Conservation (phyloP, 768 basidiomycete genomes). For the Suillus weaverae region DNA sequence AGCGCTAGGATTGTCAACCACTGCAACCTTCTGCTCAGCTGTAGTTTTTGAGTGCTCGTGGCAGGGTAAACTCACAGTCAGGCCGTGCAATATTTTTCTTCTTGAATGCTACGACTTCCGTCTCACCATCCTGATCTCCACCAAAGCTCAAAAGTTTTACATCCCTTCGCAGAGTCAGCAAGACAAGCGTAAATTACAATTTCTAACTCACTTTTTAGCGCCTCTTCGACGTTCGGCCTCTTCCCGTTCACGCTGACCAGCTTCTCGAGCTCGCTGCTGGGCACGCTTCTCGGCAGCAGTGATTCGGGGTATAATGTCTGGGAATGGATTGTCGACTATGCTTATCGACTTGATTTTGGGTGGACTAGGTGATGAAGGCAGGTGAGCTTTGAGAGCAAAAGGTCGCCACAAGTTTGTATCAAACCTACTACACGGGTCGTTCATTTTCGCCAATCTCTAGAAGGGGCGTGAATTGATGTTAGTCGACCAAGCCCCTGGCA, state of each 20-base stretch:
- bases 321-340: conserved; percentile 91
- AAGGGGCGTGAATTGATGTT: background rate
- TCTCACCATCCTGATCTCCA: conserved; percentile 62
- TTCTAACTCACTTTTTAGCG: conserved; percentile 77
- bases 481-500: background rate
- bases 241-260: conserved; percentile 75
- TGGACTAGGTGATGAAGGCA: conserved; percentile 50
- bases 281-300: conserved; percentile 89
- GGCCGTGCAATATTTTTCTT: conserved; percentile 85
- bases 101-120: conserved; percentile 53
- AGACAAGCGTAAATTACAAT: conserved; percentile 4
- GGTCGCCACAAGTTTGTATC: background rate
- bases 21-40: conserved; percentile 14
- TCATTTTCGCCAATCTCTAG: conserved; percentile 73
- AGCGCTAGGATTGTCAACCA: conserved; percentile 20
- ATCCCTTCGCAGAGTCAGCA: conserved; percentile 52
- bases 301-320: conserved; percentile 93
- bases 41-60: background rate
- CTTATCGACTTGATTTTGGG: conserved; percentile 86
- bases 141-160: conserved; percentile 89
- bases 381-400: conserved; percentile 7
- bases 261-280: conserved; percentile 80
- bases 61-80: conserved; percentile 59
- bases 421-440: conserved; percentile 75
- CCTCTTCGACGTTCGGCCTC: conserved; percentile 69